Evolutionary conservation across 169 alveolate species (phyloP).

Genomic region (Plasmodium vinckei): DNA sequence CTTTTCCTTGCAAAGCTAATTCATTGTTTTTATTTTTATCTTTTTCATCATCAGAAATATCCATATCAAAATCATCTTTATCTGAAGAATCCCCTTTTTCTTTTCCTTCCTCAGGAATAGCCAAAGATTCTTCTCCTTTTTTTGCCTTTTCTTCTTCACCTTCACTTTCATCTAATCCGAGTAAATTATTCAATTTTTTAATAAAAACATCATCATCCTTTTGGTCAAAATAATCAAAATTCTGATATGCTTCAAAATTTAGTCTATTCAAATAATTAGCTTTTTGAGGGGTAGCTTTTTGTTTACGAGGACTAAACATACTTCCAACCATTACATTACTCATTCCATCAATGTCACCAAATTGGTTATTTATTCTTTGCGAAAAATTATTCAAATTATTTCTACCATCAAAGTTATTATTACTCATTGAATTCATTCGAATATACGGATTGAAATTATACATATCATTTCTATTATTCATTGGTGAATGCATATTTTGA

Average conservation of each 20-base stretch:
- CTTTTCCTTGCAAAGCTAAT: background rate
- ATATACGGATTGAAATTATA: constrained; percentile 66
- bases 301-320: constrained; percentile 60
- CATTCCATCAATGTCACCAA: constrained; percentile 53
- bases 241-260: constrained; percentile 73
- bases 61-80: background rate
- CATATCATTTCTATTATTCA: constrained; percentile 49
- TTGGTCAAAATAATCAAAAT: constrained; percentile 76
- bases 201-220: constrained; percentile 74
- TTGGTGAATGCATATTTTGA: constrained; percentile 24
- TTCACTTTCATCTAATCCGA: constrained; percentile 64
- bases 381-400: constrained; percentile 18
- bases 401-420: constrained; percentile 7
- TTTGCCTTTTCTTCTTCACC: background rate
- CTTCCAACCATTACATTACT: constrained; percentile 71
- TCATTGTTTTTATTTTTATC: constrained; percentile 3
- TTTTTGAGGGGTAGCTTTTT: constrained; percentile 38
- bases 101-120: constrained; percentile 1
- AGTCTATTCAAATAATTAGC: constrained; percentile 26
- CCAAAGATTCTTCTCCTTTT: background rate
- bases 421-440: constrained; percentile 64
- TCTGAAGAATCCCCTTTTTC: background rate
- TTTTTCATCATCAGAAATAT: background rate
- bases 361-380: constrained; percentile 19
- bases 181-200: constrained; percentile 53